A percentile compares a stretch with the other conserved stretches of the same genome.
phyloP scores from a whole-genome alignment of 352 stramenopile genomes.

The Phytophthora quininea region DNA sequence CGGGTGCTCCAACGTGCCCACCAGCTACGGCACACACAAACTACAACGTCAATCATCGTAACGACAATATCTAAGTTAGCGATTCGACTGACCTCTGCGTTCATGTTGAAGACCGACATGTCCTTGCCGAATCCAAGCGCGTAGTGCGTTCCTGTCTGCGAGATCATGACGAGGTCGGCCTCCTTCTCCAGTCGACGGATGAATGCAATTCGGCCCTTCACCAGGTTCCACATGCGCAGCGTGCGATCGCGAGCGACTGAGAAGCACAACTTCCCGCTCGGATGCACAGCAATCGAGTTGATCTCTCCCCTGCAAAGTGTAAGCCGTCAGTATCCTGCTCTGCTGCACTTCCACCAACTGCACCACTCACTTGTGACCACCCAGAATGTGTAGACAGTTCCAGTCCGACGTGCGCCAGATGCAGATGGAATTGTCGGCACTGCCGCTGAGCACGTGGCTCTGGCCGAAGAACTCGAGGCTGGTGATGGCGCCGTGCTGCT shows the following conservation, averaged over 20 bases:
- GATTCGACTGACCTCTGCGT: slow-evolving; percentile 54
- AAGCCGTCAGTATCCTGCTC: too few species aligned
- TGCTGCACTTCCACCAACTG: background rate
- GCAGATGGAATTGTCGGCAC: slow-evolving; percentile 88
- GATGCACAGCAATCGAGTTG: slow-evolving; percentile 86
- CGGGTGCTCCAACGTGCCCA: slow-evolving; percentile 69
- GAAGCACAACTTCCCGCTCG: slow-evolving; percentile 89
- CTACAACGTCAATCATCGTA: background rate
- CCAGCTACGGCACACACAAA: slow-evolving; percentile 34
- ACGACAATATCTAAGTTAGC: background rate
- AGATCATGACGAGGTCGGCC: slow-evolving; percentile 77
- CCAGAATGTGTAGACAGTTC: slow-evolving; percentile 90
- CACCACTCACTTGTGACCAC: slow-evolving; percentile 78
- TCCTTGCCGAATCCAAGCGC: slow-evolving; percentile 73
- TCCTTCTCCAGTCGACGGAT: slow-evolving; percentile 88
- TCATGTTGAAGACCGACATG: slow-evolving; percentile 83
- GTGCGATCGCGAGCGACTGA: slow-evolving; percentile 84
- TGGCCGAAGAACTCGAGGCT: slow-evolving; percentile 88
- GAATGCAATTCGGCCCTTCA: slow-evolving; percentile 89
- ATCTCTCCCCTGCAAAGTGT: slow-evolving; percentile 64
- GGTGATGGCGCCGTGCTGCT: slow-evolving; percentile 87
- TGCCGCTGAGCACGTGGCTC: slow-evolving; percentile 88
- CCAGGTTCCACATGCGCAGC: slow-evolving; percentile 91
- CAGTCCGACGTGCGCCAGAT: slow-evolving; percentile 91
- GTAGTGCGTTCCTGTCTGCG: slow-evolving; percentile 75